Evolutionary conservation across 805 yeast genomes (phyloP).

Genomic region (Saccharomycopsis javanensis): DNA sequence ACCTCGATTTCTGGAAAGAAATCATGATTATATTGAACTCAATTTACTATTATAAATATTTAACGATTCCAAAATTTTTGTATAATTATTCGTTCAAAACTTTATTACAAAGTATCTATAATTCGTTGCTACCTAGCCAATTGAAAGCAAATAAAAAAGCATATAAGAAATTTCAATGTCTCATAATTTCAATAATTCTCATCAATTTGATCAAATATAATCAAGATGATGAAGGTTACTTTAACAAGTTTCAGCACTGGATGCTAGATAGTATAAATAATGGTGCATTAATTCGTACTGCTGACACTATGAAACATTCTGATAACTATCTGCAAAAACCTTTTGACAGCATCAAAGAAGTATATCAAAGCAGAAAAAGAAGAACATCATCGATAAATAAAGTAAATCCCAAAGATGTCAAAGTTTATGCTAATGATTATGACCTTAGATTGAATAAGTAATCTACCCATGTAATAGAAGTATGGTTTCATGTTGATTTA

Average conservation of each 20-base stretch:
- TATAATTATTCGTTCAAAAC: slow-evolving; percentile 2
- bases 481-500: too few relatives aligned
- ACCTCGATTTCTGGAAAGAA: not conserved
- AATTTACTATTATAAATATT: slow-evolving; percentile 6
- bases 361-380: not conserved
- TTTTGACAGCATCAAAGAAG: not conserved
- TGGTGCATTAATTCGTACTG: not conserved
- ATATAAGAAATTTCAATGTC: slow-evolving; percentile 10
- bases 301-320: not conserved
- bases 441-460: not conserved
- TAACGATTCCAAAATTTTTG: slow-evolving; percentile 4
- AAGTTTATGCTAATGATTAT: not conserved
- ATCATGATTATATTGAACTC: not conserved
- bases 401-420: not conserved
- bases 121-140: not conserved
- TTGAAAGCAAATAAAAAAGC: not conserved
- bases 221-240: not conserved
- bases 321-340: not conserved
- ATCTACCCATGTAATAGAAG: too few relatives aligned
- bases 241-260: not conserved
- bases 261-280: not conserved
- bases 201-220: slow-evolving; percentile 6
- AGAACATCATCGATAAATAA: not conserved
- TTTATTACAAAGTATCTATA: not conserved
- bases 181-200: slow-evolving; percentile 8